These are phyloP conservation scores for Phytophthora pseudosyringae DNA, from an alignment of 352 stramenopile genomes.

Conservation along the genomic window DNA sequence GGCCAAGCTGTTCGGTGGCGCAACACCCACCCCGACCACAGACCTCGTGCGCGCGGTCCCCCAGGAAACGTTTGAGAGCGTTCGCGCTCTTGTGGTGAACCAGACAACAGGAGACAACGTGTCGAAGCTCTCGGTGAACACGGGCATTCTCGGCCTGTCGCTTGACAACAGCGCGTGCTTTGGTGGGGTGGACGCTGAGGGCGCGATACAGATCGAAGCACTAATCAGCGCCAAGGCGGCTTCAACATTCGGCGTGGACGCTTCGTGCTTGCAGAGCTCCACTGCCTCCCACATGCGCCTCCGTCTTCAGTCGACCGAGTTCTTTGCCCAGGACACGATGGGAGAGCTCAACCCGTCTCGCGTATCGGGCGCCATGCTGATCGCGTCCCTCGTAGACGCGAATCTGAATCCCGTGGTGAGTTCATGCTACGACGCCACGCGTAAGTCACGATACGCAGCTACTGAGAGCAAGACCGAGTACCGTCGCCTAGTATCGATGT, in stretches of 20 bases:
- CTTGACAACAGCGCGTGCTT: slow-evolving; percentile 35
- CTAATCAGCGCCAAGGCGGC: slow-evolving; percentile 34
- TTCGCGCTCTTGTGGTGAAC: slow-evolving; percentile 35
- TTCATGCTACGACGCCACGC: slow-evolving; percentile 27
- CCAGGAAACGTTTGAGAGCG: slow-evolving; percentile 24
- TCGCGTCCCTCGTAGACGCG: slow-evolving; percentile 32
- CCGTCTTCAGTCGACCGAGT: slow-evolving; percentile 41
- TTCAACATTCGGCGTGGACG: slow-evolving; percentile 31
- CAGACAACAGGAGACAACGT: slow-evolving; percentile 20
- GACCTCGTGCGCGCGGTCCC: slow-evolving; percentile 37
- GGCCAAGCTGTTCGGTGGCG: slow-evolving; percentile 18
- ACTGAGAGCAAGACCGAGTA: slow-evolving; percentile 28
- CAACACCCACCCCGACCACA: slow-evolving; percentile 10
- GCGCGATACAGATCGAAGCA: slow-evolving; percentile 41
- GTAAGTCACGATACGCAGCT: slow-evolving; percentile 15
- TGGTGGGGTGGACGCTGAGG: slow-evolving; percentile 41
- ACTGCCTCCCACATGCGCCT: slow-evolving; percentile 36
- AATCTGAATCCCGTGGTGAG: slow-evolving; percentile 29
- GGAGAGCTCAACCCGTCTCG: slow-evolving; percentile 44
- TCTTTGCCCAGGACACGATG: slow-evolving; percentile 33
- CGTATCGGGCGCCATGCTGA: slow-evolving; percentile 30
- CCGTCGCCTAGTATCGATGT: slow-evolving; percentile 25
- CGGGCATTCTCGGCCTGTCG: slow-evolving; percentile 33
- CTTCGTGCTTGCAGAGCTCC: slow-evolving; percentile 31
- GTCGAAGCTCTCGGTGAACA: slow-evolving; percentile 23